Base-by-base conservation (phyloP, 345 rosid genomes). In the Salix purpurea region DNA sequence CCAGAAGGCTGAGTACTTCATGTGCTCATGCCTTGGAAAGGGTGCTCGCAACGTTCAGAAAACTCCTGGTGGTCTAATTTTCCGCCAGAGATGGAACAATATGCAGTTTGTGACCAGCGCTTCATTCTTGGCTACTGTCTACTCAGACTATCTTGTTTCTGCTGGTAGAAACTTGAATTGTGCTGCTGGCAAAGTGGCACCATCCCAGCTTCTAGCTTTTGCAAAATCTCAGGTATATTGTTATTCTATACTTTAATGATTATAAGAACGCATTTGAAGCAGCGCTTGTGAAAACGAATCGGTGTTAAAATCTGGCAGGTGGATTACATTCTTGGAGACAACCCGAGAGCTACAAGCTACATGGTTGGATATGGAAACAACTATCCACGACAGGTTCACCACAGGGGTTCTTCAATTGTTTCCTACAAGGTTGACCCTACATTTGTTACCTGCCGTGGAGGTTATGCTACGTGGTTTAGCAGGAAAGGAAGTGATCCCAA, bases 341-440 rank as follows among this genome's bases (percentile, higher is more conserved):
- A 96, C 80, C 99, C 99, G 0, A 87, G 97, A 82, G 97, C 94
- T 15, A 96, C 97, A 5, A 94, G 98, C 72, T 96, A 96, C 78
- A 91, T 96, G 99, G 97, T 96, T 50, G 99, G 98, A 0, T 96
- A 93, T 66, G 98, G 99, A 40, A 91, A 88, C 91, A 94, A 94
- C 79, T 96, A 86, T 78, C 99, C 99, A 2, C 84, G 87, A 70
- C 91, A 90, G 79, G 97, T 94, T 73, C 99, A 96, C 75, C 99
- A 96, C 79, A 77, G 99, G 50, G 99, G 83, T 40, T 91, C 99
- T 10, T 96, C 99, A 4, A 96, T 96, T 46, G 97, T 92, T 75
- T 94, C 99, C 62, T 54, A 80, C 42, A 91, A 94, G 90, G 90
- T 82, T 4, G 81, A 92, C 67, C 86, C 90, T 26, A 37, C 83